These are phyloP conservation scores for Yamadazyma laniorum DNA, from an alignment of 805 yeast genomes.

Conservation along the genomic window DNA sequence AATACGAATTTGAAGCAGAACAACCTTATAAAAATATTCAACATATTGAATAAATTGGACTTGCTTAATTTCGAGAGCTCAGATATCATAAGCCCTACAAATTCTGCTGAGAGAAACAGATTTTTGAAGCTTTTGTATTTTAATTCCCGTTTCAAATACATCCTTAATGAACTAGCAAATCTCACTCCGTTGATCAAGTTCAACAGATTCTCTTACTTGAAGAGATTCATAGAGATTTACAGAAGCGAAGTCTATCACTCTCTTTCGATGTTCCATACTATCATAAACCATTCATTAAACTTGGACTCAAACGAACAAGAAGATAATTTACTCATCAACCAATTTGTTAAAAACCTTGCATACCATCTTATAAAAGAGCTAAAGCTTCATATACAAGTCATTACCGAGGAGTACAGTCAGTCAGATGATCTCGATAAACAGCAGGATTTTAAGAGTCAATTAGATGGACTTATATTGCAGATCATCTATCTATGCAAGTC, in stretches of 20 bases:
- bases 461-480: slow-evolving; percentile 75
- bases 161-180: slow-evolving; percentile 57
- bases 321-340: slow-evolving; percentile 24
- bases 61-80: slow-evolving; percentile 69
- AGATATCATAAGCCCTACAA: slow-evolving; percentile 57
- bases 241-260: slow-evolving; percentile 82
- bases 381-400: slow-evolving; percentile 21
- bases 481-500: slow-evolving; percentile 87
- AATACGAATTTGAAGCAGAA: slow-evolving; percentile 77
- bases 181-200: slow-evolving; percentile 55
- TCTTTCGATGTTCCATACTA: slow-evolving; percentile 60
- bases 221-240: slow-evolving; percentile 77
- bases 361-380: slow-evolving; percentile 23
- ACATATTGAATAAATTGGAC: slow-evolving; percentile 69
- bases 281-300: slow-evolving; percentile 44
- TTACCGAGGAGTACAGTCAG: slow-evolving; percentile 8
- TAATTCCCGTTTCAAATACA: slow-evolving; percentile 66
- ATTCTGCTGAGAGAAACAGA: slow-evolving; percentile 45
- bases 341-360: slow-evolving; percentile 32
- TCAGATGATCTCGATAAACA: slow-evolving; percentile 18
- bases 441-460: slow-evolving; percentile 39
- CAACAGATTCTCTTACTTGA: slow-evolving; percentile 60
- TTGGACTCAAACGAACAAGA: slow-evolving; percentile 15
- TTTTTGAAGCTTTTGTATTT: slow-evolving; percentile 55
- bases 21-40: slow-evolving; percentile 73